Percentiles rank a stretch among this genome's conserved stretches.
Evolutionary conservation across 441 rosid species (phyloP).

Genomic region (Omphalea diandra): DNA sequence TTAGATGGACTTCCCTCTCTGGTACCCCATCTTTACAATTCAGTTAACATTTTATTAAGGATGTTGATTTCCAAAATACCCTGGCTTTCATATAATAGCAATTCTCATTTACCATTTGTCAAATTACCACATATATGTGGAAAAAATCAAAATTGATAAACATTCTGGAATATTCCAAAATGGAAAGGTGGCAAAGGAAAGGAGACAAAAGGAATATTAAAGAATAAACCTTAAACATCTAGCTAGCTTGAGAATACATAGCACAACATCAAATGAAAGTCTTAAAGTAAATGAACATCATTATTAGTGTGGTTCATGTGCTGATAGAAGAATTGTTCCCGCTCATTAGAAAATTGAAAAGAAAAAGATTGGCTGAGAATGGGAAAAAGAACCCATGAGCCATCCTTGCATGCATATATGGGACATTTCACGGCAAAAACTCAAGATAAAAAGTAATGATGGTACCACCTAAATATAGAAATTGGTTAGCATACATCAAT

Average conservation of each 20-base stretch:
- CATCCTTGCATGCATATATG: neutral
- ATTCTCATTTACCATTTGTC: neutral
- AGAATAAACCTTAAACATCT: neutral
- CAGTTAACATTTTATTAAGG: neutral
- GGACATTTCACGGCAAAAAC: neutral
- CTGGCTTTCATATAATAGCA: neutral
- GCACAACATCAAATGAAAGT: neutral
- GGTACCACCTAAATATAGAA: neutral
- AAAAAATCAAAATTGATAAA: neutral
- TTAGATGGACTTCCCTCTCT: too few relatives aligned
- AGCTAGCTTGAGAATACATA: neutral
- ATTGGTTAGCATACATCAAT: neutral
- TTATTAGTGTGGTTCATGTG: neutral
- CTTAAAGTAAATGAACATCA: neutral
- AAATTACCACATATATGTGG: neutral
- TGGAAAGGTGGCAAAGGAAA: neutral
- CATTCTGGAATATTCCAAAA: neutral
- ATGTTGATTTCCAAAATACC: neutral
- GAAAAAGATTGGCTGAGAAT: neutral
- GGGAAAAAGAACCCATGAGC: too few relatives aligned
- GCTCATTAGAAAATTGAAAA: neutral
- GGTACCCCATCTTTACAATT: neutral
- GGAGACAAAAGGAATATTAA: neutral
- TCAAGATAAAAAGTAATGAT: neutral
- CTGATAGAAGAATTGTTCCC: neutral